Base-by-base conservation (phyloP, 1,139 yeast genomes). In the Blastobotrys elegans region DNA sequence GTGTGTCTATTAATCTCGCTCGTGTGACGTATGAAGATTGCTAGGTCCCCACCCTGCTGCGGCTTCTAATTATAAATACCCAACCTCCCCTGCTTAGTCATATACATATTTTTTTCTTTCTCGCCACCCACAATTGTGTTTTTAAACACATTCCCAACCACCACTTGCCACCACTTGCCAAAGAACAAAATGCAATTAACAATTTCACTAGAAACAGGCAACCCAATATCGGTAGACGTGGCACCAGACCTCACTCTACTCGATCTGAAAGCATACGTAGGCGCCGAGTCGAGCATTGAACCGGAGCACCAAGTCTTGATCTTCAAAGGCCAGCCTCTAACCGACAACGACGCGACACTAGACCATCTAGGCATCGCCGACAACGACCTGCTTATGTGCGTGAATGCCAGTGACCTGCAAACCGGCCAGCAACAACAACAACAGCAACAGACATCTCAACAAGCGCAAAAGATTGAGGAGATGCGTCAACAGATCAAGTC, bases 261-360 rank as follows among this genome's bases (percentile, higher is more conserved):
- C 13, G 96, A 89, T 62, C 76, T 90, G 57, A 74, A 79, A 52
- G 95, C 95, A 0, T 82, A 84, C 55, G 64, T 90, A 5, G 88
- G 82, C 55, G 82, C 88, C 2, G 96, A 89, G 59, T 76, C 88
- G 18, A 75, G 71, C 21, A 73, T 83, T 32, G 70, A 71, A 5
- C 70, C 78, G 2, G 53, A 56, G 0, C 58, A 67, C 20, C 86
- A 82, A 60, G 64, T 73, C 13, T 58, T 85, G 44, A 63, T 70
- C 27, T 71, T 70, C 56, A 72, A 82, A 53, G 76, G 77, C 46
- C 68, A 67, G 33, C 60, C 68, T 5, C 58, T 85, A 35, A 64
- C 62, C 1, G 64, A 62, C 2, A 64, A 62, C 6, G 53, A 58
- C 4, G 65, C 66, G 45, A 65, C 78, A 0, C 64, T 88, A 40